Evolutionary conservation across 1,139 yeast species (phyloP).

Genomic region (Lodderomyces pseudojiufengensis): DNA sequence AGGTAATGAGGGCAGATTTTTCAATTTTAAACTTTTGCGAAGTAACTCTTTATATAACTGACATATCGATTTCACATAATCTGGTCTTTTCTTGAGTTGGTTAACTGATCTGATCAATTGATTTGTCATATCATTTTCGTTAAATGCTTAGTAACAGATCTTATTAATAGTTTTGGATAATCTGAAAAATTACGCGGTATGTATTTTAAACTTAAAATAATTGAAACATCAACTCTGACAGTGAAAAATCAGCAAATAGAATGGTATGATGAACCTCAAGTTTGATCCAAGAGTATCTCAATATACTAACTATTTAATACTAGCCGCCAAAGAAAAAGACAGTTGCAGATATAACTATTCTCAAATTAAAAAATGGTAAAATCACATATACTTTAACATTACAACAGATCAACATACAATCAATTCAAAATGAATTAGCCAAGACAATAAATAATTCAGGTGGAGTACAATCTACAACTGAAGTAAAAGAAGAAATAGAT

Average conservation of each 20-base stretch:
- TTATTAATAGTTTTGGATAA: too few species aligned
- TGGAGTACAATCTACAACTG: constrained; percentile 31
- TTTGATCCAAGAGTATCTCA: too few species aligned
- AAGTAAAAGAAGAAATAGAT: constrained; percentile 13
- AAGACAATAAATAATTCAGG: constrained; percentile 45
- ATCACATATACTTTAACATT: constrained; percentile 42
- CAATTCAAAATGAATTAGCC: constrained; percentile 31
- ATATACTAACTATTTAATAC: constrained; percentile 15
- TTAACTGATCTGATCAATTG: constrained; percentile 1
- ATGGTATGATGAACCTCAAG: too few species aligned
- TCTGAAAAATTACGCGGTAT: background rate
- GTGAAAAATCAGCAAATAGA: too few species aligned
- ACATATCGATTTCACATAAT: constrained; percentile 9
- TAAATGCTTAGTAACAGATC: too few species aligned
- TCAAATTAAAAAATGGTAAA: constrained; percentile 43
- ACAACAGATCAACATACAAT: constrained; percentile 18
- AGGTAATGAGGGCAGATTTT: background rate
- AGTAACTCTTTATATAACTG: constrained; percentile 20
- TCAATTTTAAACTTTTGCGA: constrained; percentile 15
- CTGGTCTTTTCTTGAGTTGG: constrained; percentile 1
- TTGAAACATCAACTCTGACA: too few species aligned
- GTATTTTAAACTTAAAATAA: too few species aligned
- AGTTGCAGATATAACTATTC: constrained; percentile 22
- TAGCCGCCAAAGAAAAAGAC: constrained; percentile 31
- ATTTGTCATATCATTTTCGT: constrained; percentile 3